A percentile compares a stretch with the other conserved stretches of the same genome.
phyloP scores from a whole-genome alignment of 441 rosid species.

The Euphorbia corollata region DNA sequence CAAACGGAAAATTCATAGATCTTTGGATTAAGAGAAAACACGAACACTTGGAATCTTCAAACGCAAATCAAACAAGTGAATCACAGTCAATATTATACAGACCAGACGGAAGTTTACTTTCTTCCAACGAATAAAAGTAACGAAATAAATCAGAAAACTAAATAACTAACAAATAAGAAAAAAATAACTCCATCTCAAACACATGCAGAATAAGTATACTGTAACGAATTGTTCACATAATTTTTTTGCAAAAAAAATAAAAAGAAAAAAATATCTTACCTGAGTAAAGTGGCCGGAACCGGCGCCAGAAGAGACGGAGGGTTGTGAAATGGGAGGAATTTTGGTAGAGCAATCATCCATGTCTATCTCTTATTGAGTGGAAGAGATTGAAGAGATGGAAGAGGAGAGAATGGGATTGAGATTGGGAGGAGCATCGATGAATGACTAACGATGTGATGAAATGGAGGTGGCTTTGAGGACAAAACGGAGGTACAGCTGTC shows the following conservation, averaged over 20 bases:
- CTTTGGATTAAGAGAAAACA: neutral
- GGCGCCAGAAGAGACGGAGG: slow-evolving; percentile 17
- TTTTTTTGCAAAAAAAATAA: no score
- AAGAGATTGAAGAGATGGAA: neutral
- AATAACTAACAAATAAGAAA: neutral
- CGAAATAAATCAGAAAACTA: neutral
- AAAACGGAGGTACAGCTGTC: slow-evolving; percentile 39
- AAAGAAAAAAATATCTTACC: neutral
- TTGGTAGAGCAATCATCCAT: slow-evolving; percentile 26
- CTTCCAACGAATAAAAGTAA: neutral
- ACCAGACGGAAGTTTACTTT: no score
- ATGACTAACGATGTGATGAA: neutral
- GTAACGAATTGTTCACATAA: no score
- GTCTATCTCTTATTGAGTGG: neutral
- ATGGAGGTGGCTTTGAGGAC: slow-evolving; percentile 16
- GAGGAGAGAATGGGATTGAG: neutral
- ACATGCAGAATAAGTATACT: no score
- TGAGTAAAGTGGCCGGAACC: slow-evolving; percentile 18
- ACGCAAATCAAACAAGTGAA: neutral
- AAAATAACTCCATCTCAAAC: neutral
- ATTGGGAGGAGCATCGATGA: neutral
- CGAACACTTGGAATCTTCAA: neutral
- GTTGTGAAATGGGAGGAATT: slow-evolving; percentile 18
- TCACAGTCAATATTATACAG: no score
- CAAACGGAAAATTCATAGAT: neutral